These are phyloP conservation scores for Arthrocladium fulminans DNA, from an alignment of 2,329 filamentous ascomycete species.

Conservation along the genomic window DNA sequence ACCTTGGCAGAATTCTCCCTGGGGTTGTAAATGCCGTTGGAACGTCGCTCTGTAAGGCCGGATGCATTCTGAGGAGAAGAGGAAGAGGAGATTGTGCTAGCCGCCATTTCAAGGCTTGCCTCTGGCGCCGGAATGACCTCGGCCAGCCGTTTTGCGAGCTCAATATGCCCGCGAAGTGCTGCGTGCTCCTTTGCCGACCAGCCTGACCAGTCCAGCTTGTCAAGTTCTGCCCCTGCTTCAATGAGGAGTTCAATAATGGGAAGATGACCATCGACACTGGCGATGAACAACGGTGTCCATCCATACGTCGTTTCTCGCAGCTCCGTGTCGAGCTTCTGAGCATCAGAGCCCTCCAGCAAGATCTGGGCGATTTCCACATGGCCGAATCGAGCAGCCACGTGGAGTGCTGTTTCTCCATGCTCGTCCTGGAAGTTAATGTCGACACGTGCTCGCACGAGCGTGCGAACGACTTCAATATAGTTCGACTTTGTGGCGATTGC, in stretches of 20 bases:
- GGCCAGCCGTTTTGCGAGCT: slow-evolving; percentile 63
- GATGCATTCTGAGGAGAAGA: slow-evolving; percentile 27
- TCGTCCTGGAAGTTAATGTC: slow-evolving; percentile 91
- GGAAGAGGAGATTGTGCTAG: slow-evolving; percentile 30
- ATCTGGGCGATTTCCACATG: slow-evolving; percentile 71
- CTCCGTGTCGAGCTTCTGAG: slow-evolving; percentile 68
- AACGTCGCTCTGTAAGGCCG: slow-evolving; percentile 36
- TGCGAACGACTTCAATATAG: slow-evolving; percentile 71
- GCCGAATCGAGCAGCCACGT: slow-evolving; percentile 82
- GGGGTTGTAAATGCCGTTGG: slow-evolving; percentile 26
- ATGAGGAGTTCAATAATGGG: slow-evolving; percentile 68
- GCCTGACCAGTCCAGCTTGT: slow-evolving; percentile 70
- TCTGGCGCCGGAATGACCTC: slow-evolving; percentile 42
- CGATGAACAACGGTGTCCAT: slow-evolving; percentile 93
- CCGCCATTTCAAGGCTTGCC: slow-evolving; percentile 24
- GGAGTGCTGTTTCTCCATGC: slow-evolving; percentile 81
- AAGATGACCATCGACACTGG: slow-evolving; percentile 78
- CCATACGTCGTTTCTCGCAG: slow-evolving; percentile 73
- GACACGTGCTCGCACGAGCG: slow-evolving; percentile 81
- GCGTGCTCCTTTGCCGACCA: slow-evolving; percentile 95
- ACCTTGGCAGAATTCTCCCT: slow-evolving; percentile 36
- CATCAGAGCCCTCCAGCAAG: slow-evolving; percentile 59
- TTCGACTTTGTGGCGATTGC: slow-evolving; percentile 83
- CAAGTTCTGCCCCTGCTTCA: slow-evolving; percentile 65
- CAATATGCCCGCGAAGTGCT: slow-evolving; percentile 76